Evolutionary conservation across 805 yeast genomes (phyloP).

Genomic region (Pichia californica): DNA sequence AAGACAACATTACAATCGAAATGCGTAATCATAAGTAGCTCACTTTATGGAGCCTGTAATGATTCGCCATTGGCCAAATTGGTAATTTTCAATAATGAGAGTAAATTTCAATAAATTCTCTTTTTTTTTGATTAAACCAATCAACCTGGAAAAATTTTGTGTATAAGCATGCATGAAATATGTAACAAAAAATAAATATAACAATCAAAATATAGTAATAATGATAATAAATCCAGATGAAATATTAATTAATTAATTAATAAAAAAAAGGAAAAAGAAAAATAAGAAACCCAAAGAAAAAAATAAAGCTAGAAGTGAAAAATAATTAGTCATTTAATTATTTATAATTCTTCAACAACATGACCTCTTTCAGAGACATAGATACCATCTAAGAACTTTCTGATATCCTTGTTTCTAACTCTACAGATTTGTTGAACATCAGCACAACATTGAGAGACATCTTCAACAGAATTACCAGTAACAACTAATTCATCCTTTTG

Average conservation of each 20-base stretch:
- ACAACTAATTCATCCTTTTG: constrained; percentile 94
- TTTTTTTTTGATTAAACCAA: background rate
- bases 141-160: background rate
- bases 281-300: too few species aligned
- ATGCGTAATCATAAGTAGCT: constrained; percentile 32
- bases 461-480: constrained; percentile 93
- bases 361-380: constrained; percentile 95
- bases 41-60: constrained; percentile 28
- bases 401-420: constrained; percentile 99
- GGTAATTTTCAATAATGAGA: too few species aligned
- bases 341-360: constrained; percentile 48
- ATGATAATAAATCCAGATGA: too few species aligned
- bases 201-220: too few species aligned
- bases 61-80: constrained; percentile 23
- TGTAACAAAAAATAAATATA: background rate
- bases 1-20: constrained; percentile 4
- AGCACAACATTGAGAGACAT: constrained; percentile 97
- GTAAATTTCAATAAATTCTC: too few species aligned
- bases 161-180: too few species aligned
- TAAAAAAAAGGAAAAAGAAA: too few species aligned
- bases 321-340: background rate
- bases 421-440: constrained; percentile 96
- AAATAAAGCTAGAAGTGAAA: too few species aligned
- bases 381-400: constrained; percentile 99
- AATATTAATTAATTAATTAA: too few species aligned